Base-by-base conservation (phyloP, 179 eudicot genomes). In the Camellia oleifera region DNA sequence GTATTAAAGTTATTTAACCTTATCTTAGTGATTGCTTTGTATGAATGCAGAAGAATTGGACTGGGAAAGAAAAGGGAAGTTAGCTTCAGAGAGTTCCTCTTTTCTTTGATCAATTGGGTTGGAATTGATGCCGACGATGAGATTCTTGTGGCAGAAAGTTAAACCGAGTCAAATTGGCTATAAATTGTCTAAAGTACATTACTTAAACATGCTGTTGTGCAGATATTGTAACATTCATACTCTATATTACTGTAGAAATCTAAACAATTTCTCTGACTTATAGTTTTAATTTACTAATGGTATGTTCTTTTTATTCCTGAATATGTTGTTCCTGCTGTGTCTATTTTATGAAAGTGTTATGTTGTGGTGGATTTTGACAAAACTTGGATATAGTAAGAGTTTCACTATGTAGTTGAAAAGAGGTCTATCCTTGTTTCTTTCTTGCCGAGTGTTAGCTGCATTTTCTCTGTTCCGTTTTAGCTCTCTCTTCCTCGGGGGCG, bases 11-110 rank as follows among this genome's bases (percentile, higher is more conserved):
- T 54, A 14, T 42, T 5, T 5, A 44, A 72, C n/a, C 10, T 75
- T 60, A 44, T 54, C 72, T 40, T 18, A 26, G 45, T 76, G 11
- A 20, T 79, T 78, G 32, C 40, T 72, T 56, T 75, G 71, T 1
- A 80, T 10, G 70, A 61, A 65, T 83, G 87, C 92, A 91, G 97
- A 81, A 84, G 93, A 93, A 86, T 86, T 88, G 93, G 90, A 91
- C 86, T 87, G 81, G 87, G 87, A 88, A 87, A 76, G 81, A 84
- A 90, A 73, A 0, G 95, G 97, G 74, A 86, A 87, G 91, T 92
- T 80, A 89, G 88, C 68, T 91, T 88, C 84, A 85, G 91, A 78
- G 95, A 91, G 74, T 90, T 91, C 77, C 84, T 88, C 32, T 91
- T 86, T 44, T 84, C 91, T 58, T 77, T 91, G 79, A 81, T 89